phyloP scores from a whole-genome alignment of 176 grass and related monocot species.

The Calamus simplicifolius region DNA sequence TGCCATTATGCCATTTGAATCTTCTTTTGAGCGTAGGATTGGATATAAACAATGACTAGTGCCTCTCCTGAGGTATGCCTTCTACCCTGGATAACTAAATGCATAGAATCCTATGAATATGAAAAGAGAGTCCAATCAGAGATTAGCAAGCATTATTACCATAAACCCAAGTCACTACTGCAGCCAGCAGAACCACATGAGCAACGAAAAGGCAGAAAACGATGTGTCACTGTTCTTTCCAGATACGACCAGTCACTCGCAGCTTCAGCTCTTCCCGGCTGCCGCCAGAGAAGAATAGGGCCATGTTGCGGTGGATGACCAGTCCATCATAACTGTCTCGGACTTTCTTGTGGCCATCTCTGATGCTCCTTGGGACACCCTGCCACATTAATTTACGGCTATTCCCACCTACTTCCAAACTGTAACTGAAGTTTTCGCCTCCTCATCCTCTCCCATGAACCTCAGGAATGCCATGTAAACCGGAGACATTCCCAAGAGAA shows the following conservation, averaged over 20 bases:
- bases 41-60: no score
- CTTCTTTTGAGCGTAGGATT: no score
- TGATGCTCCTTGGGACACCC: constrained; percentile 5
- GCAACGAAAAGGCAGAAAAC: no score
- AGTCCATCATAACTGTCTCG: constrained; percentile 1
- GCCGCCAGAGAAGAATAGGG: constrained; percentile 1
- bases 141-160: no score
- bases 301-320: neutral
- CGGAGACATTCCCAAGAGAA: neutral
- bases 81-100: no score
- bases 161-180: no score
- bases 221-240: neutral
- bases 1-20: no score
- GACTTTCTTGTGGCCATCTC: constrained; percentile 5
- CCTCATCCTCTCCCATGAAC: constrained; percentile 9
- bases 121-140: no score
- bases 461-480: constrained; percentile 9
- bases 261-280: neutral
- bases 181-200: no score
- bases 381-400: constrained; percentile 2
- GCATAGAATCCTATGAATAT: no score
- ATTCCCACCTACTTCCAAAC: constrained; percentile 2
- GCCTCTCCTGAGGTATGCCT: no score
- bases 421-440: constrained; percentile 8
- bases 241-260: constrained; percentile 5